A percentile compares a stretch with the other conserved stretches of the same genome.
phyloP scores from a whole-genome alignment of 192 early-diverging fungal genomes.

The Umbelopsis vinacea region DNA sequence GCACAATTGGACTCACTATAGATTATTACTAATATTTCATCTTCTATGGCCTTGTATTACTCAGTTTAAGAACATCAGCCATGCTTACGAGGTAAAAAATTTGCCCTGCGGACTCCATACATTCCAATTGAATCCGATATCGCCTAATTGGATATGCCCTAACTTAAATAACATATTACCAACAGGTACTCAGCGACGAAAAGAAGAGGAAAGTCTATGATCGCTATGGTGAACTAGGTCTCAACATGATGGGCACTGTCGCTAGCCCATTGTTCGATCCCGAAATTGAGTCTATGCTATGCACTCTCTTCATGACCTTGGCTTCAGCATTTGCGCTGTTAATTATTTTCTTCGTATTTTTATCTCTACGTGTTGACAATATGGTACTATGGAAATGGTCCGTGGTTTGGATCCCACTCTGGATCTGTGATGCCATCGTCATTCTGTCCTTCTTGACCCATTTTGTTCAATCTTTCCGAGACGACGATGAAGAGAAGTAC shows the following conservation, averaged over 20 bases:
- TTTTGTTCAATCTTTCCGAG: constrained; percentile 28
- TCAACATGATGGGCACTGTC: constrained; percentile 75
- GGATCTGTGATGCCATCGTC: constrained; percentile 64
- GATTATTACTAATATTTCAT: not conserved
- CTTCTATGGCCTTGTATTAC: too few species aligned
- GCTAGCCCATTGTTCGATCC: constrained; percentile 71
- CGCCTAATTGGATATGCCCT: constrained; percentile 21
- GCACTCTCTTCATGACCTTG: constrained; percentile 57
- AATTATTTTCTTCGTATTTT: constrained; percentile 83
- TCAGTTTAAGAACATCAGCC: constrained; percentile 83
- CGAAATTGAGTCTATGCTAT: constrained; percentile 65
- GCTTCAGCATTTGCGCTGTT: constrained; percentile 62
- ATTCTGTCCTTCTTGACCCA: constrained; percentile 42
- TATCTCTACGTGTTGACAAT: constrained; percentile 77
- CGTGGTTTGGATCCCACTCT: constrained; percentile 84
- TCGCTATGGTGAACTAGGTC: constrained; percentile 81
- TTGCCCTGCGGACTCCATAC: constrained; percentile 23
- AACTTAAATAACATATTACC: not conserved
- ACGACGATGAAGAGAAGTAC: constrained; percentile 45
- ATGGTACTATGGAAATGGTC: constrained; percentile 71
- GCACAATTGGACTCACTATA: too few species aligned
- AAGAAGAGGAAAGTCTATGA: constrained; percentile 91
- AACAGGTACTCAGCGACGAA: constrained; percentile 60
- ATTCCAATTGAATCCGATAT: constrained; percentile 13
- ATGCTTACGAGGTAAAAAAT: constrained; percentile 79